Evolutionary conservation across 352 stramenopile species (phyloP).

Genomic region (Phytophthora sansomeana): DNA sequence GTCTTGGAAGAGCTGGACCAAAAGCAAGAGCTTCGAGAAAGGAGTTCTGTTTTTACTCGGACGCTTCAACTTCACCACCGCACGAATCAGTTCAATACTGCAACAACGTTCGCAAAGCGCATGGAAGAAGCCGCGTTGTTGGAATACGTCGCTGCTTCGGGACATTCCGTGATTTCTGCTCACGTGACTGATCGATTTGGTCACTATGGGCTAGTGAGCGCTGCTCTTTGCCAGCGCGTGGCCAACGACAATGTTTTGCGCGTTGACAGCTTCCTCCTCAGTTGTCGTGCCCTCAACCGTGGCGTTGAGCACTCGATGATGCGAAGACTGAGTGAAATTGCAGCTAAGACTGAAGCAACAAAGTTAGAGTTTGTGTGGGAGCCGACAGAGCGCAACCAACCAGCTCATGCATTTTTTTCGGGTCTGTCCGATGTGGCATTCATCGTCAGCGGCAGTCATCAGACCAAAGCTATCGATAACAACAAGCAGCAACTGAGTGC

Average conservation of each 20-base stretch:
- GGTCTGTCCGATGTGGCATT: conserved; percentile 36
- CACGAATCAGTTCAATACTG: conserved; percentile 78
- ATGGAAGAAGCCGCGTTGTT: conserved; percentile 42
- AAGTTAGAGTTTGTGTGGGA: conserved; percentile 59
- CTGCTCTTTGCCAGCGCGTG: conserved; percentile 43
- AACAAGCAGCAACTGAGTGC: conserved; percentile 12
- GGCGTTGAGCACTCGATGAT: conserved; percentile 78
- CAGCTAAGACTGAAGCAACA: conserved; percentile 13
- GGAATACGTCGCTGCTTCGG: conserved; percentile 28
- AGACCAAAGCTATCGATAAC: background rate
- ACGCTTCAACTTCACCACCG: conserved; percentile 74
- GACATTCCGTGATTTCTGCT: conserved; percentile 50
- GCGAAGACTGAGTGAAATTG: conserved; percentile 51
- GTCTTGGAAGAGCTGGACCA: conserved; percentile 56
- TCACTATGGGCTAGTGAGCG: conserved; percentile 77
- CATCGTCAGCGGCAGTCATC: background rate
- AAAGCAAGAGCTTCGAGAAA: conserved; percentile 22
- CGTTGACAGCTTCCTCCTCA: conserved; percentile 75
- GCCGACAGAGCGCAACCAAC: conserved; percentile 71
- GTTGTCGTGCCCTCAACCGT: conserved; percentile 74
- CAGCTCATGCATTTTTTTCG: conserved; percentile 62
- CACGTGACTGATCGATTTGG: conserved; percentile 79
- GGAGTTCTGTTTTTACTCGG: conserved; percentile 43
- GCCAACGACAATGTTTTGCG: conserved; percentile 18
- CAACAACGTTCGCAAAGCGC: conserved; percentile 58